Evolutionary conservation across 2,329 filamentous ascomycete genomes (phyloP).

Genomic region (Pseudocercospora ulei): DNA sequence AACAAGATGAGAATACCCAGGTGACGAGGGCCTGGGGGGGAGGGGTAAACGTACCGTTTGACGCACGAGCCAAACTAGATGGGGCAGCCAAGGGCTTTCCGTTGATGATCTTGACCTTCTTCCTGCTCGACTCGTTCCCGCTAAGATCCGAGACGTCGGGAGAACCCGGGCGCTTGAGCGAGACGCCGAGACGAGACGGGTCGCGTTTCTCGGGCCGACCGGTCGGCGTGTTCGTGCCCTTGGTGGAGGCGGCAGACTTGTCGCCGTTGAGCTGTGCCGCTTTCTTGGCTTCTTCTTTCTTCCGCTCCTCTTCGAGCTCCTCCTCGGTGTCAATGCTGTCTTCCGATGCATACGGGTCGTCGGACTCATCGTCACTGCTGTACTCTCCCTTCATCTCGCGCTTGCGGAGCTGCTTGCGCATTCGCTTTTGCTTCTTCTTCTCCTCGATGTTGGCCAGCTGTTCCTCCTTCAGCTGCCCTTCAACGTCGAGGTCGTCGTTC

Average conservation of each 20-base stretch:
- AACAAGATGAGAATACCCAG: no score
- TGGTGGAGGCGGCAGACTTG: slow-evolving; percentile 52
- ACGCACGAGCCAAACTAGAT: slow-evolving; percentile 22
- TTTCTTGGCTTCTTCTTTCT: slow-evolving; percentile 47
- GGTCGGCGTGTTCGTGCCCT: slow-evolving; percentile 60
- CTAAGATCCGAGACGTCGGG: slow-evolving; percentile 83
- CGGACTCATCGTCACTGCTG: slow-evolving; percentile 55
- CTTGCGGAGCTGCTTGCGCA: slow-evolving; percentile 72
- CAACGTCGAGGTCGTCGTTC: slow-evolving; percentile 41
- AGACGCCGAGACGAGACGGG: slow-evolving; percentile 43
- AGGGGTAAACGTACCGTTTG: slow-evolving; percentile 14
- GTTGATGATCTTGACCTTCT: slow-evolving; percentile 49
- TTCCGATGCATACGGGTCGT: slow-evolving; percentile 37
- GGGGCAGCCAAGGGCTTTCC: slow-evolving; percentile 33
- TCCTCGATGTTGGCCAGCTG: slow-evolving; percentile 60
- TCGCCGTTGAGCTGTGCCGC: slow-evolving; percentile 41
- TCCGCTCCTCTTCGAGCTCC: slow-evolving; percentile 49
- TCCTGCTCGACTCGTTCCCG: slow-evolving; percentile 76
- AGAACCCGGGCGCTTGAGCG: slow-evolving; percentile 73
- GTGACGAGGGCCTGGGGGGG: no score
- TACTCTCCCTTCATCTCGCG: slow-evolving; percentile 82
- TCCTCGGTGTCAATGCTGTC: slow-evolving; percentile 55
- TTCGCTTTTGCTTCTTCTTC: slow-evolving; percentile 62
- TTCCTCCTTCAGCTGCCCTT: slow-evolving; percentile 53
- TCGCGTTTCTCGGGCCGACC: slow-evolving; percentile 48